A percentile compares a stretch with the other conserved stretches of the same genome.
phyloP scores from a whole-genome alignment of 2,329 filamentous ascomycete genomes.

The Gnomoniopsis sp. region DNA sequence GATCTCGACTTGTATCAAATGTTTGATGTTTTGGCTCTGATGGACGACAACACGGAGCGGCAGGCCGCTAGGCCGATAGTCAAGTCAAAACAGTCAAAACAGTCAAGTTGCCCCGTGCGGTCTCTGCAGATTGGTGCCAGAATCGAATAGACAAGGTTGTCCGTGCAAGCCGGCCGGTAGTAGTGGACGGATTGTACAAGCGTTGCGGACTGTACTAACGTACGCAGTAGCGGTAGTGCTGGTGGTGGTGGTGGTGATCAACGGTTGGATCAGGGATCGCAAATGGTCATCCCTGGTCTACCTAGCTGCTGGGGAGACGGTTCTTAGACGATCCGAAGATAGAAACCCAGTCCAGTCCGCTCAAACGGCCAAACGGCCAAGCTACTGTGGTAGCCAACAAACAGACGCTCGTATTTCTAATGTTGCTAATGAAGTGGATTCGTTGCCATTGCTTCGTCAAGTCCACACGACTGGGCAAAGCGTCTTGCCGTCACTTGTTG shows the following conservation, averaged over 20 bases:
- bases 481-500: neutral
- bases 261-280: neutral
- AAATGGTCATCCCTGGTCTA: slow-evolving; percentile 3
- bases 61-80: too few species aligned
- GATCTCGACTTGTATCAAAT: too few species aligned
- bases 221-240: too few species aligned
- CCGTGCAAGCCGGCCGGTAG: neutral
- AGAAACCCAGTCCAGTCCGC: neutral
- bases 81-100: neutral
- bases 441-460: neutral
- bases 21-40: too few species aligned
- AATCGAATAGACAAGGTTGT: neutral
- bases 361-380: too few species aligned
- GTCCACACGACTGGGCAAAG: neutral
- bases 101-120: too few species aligned
- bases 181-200: neutral
- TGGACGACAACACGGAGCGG: too few species aligned
- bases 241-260: neutral
- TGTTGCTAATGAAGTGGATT: neutral
- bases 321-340: neutral
- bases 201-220: too few species aligned
- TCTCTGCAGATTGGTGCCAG: too few species aligned
- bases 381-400: neutral
- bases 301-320: neutral
- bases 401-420: neutral